A percentile compares a stretch with the other conserved stretches of the same genome.
Evolutionary conservation across 495 filamentous ascomycete genomes (phyloP).

Genomic region (Xylaria intraflava): DNA sequence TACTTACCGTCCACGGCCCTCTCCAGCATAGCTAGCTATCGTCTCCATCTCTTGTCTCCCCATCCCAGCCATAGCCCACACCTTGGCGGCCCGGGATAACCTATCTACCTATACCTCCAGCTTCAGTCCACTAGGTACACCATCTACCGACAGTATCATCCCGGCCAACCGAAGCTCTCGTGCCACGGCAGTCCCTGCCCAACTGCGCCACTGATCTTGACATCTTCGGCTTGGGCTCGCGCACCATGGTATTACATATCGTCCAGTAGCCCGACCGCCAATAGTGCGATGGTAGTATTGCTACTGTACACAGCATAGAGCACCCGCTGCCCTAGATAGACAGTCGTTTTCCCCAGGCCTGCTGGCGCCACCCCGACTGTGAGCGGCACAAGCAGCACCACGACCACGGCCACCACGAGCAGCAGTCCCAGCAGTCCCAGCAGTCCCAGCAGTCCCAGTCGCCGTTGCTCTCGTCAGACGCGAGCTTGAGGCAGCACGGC

Average conservation of each 20-base stretch:
- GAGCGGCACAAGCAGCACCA: background rate
- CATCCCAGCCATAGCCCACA: too few relatives aligned
- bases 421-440: too few relatives aligned
- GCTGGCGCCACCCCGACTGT: background rate
- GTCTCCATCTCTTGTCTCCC: too few relatives aligned
- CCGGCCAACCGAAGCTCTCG: constrained; percentile 8
- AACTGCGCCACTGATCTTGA: constrained; percentile 30
- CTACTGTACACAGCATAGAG: background rate
- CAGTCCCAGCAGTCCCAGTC: background rate
- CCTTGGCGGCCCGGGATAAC: too few relatives aligned
- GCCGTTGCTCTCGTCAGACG: background rate
- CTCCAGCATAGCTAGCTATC: too few relatives aligned
- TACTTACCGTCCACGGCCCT: background rate
- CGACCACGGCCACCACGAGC: too few relatives aligned
- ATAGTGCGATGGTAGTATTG: background rate
- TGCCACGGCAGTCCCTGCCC: constrained; percentile 28
- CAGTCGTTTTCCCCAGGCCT: background rate
- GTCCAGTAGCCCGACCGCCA: constrained; percentile 10
- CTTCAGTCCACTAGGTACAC: too few relatives aligned
- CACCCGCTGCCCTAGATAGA: background rate
- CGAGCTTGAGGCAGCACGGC: too few relatives aligned
- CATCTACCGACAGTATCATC: background rate
- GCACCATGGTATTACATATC: constrained; percentile 6
- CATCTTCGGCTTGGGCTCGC: constrained; percentile 26
- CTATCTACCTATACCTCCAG: background rate